These are phyloP conservation scores for Diplocarpon mali DNA, from an alignment of 2,329 filamentous ascomycete genomes.

Conservation along the genomic window DNA sequence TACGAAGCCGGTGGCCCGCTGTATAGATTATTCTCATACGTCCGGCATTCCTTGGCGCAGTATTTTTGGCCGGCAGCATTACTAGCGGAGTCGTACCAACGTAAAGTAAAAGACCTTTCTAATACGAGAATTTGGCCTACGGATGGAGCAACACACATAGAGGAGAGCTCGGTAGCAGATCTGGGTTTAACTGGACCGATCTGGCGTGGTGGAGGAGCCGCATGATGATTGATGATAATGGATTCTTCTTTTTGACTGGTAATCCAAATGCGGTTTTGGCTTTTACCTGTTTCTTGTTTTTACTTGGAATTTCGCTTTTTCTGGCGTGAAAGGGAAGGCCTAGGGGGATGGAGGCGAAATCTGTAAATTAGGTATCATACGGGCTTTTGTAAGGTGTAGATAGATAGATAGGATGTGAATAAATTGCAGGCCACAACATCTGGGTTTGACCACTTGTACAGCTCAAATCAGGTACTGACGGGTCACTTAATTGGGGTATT, in stretches of 20 bases:
- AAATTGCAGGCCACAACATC: too few species aligned
- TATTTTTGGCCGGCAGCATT: neutral
- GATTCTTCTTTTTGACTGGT: neutral
- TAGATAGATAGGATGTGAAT: too few species aligned
- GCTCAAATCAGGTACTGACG: too few species aligned
- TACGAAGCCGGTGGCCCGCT: slow-evolving; percentile 58
- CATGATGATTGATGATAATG: neutral
- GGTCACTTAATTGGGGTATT: too few species aligned
- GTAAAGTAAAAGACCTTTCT: neutral
- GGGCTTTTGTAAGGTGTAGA: too few species aligned
- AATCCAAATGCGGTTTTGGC: neutral
- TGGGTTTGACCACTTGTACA: too few species aligned
- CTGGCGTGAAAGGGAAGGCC: too few species aligned
- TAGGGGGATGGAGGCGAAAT: too few species aligned
- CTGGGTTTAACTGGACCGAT: neutral
- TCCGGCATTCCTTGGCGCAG: slow-evolving; percentile 11
- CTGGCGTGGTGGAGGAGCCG: neutral
- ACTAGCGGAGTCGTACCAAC: neutral
- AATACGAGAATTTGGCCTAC: neutral
- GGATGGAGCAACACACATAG: neutral
- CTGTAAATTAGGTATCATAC: too few species aligned
- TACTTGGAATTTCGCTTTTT: neutral
- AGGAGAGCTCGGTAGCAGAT: neutral
- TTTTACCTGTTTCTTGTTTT: neutral
- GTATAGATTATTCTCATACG: slow-evolving; percentile 10